phyloP scores from a whole-genome alignment of 352 stramenopile genomes.

The Phytopythium boreale region DNA sequence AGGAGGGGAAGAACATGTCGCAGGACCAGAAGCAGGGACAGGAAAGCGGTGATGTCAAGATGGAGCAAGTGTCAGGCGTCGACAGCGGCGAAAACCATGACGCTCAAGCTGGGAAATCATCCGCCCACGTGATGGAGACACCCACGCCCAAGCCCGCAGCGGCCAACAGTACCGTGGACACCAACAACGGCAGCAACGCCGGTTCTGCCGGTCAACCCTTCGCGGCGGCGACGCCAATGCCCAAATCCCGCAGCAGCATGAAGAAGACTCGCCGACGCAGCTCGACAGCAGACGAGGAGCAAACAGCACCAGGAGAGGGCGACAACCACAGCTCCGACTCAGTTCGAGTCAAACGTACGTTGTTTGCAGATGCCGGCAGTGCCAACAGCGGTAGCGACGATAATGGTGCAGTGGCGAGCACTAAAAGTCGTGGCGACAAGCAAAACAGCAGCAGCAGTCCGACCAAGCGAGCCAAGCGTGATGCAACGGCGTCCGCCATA shows the following conservation, averaged over 20 bases:
- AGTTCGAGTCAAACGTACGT: conserved; percentile 48
- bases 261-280: conserved; percentile 25
- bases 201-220: neutral
- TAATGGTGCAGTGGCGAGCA: neutral
- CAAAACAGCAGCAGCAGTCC: conserved; percentile 28
- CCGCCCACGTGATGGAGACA: neutral
- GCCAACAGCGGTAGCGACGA: conserved; percentile 13
- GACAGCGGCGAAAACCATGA: conserved; percentile 1
- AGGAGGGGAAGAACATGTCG: conserved; percentile 7
- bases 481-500: neutral
- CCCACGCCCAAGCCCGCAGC: conserved; percentile 8
- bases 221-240: conserved; percentile 35
- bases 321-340: conserved; percentile 12
- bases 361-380: conserved; percentile 56
- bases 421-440: conserved; percentile 42
- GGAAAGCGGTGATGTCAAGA: neutral
- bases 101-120: neutral
- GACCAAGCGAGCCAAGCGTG: conserved; percentile 2
- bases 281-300: conserved; percentile 5
- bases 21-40: neutral
- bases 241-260: conserved; percentile 49
- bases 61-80: neutral
- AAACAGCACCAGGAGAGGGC: conserved; percentile 1
- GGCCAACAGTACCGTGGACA: neutral
- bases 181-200: too few species aligned